These are phyloP conservation scores for Grosmannia serpens DNA, from an alignment of 2,329 filamentous ascomycete genomes.

Conservation along the genomic window DNA sequence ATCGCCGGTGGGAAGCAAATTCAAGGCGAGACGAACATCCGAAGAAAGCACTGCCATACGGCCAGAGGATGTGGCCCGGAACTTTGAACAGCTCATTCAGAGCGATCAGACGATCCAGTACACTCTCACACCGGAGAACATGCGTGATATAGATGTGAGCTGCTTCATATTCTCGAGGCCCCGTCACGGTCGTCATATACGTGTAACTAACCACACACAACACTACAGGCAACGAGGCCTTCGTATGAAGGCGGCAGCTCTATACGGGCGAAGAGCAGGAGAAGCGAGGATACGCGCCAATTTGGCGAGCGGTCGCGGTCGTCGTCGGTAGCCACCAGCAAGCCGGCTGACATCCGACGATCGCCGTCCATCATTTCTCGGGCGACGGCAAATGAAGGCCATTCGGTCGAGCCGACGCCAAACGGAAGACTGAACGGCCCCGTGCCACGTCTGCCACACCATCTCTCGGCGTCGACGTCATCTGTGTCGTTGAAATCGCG, in stretches of 20 bases:
- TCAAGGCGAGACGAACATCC: conserved; percentile 43
- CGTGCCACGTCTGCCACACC: conserved; percentile 18
- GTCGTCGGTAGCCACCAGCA: conserved; percentile 29
- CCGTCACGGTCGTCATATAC: background rate
- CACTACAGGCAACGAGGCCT: conserved; percentile 26
- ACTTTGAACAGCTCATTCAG: conserved; percentile 70
- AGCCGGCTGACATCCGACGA: conserved; percentile 23
- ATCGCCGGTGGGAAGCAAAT: conserved; percentile 36
- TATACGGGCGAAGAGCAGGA: conserved; percentile 28
- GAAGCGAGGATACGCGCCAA: conserved; percentile 33
- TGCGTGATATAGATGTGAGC: conserved; percentile 64
- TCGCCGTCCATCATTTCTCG: conserved; percentile 21
- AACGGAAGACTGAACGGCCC: conserved; percentile 8
- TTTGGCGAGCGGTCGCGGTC: conserved; percentile 33
- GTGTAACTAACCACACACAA: background rate
- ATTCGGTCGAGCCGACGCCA: conserved; percentile 17
- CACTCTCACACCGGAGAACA: conserved; percentile 67
- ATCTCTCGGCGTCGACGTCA: conserved; percentile 7
- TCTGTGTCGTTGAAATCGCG: conserved; percentile 21
- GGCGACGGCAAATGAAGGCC: conserved; percentile 11
- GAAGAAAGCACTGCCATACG: conserved; percentile 41
- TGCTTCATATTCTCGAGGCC: no score
- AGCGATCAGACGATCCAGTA: conserved; percentile 76
- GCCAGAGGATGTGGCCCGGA: conserved; percentile 49
- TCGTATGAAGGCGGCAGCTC: conserved; percentile 27